Conservation (phyloP, 306 rosid genomes). For the Prunus padus region DNA sequence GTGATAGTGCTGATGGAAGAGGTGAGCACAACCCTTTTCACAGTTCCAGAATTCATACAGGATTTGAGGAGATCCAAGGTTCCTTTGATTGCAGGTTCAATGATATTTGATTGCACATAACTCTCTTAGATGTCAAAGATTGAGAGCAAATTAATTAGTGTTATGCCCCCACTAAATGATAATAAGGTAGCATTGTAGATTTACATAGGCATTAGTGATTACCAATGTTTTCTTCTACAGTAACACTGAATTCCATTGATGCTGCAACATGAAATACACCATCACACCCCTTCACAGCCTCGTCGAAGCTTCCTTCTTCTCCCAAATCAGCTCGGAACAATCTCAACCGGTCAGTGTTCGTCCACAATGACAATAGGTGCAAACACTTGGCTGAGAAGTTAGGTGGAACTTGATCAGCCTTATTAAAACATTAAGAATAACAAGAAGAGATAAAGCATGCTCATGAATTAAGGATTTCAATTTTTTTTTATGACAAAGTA, state of each 20-base stretch:
- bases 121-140: slow-evolving; percentile 36
- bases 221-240: slow-evolving; percentile 53
- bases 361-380: slow-evolving; percentile 58
- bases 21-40: slow-evolving; percentile 75
- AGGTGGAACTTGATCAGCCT: slow-evolving; percentile 8
- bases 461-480: neutral
- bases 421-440: neutral
- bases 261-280: slow-evolving; percentile 85
- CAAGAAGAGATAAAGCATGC: neutral
- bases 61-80: slow-evolving; percentile 58
- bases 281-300: slow-evolving; percentile 63
- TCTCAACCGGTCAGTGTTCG: slow-evolving; percentile 45
- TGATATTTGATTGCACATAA: slow-evolving; percentile 48
- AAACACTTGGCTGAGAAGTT: slow-evolving; percentile 52
- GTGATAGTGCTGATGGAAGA: slow-evolving; percentile 78
- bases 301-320: slow-evolving; percentile 72
- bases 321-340: slow-evolving; percentile 61
- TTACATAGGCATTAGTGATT: slow-evolving; percentile 6
- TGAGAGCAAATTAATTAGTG: neutral
- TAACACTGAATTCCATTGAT: slow-evolving; percentile 57
- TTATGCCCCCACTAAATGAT: neutral
- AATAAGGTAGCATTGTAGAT: neutral
- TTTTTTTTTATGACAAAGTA: too few species aligned
- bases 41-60: slow-evolving; percentile 66
- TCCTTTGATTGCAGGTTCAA: slow-evolving; percentile 62